Evolutionary conservation across 768 basidiomycete genomes (phyloP).

Genomic region (Auricularia sp.): DNA sequence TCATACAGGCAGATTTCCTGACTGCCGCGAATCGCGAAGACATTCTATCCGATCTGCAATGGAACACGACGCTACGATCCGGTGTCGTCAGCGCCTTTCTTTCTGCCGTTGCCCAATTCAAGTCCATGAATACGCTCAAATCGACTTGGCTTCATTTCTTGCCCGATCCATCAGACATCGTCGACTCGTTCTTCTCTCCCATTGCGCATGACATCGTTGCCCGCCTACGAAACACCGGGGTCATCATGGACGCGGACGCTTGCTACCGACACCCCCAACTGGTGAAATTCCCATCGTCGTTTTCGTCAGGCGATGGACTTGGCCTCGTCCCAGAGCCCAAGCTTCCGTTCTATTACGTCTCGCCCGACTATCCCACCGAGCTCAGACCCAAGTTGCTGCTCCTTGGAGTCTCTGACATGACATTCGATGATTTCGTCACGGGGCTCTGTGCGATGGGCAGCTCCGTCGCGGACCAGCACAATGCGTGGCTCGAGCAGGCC

Average conservation of each 20-base stretch:
- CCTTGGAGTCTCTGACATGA: background rate
- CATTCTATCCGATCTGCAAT: conserved; percentile 13
- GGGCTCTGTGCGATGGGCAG: background rate
- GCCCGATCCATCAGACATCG: conserved; percentile 8
- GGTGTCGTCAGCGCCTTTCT: conserved; percentile 14
- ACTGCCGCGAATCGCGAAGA: conserved; percentile 20
- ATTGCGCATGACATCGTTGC: conserved; percentile 1
- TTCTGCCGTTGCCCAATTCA: conserved; percentile 13
- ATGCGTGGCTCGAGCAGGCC: background rate
- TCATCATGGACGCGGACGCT: background rate
- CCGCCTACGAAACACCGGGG: background rate
- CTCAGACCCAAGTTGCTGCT: background rate
- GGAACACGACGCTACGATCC: conserved; percentile 15
- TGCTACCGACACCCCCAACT: background rate
- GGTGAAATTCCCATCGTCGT: background rate
- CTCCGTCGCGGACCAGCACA: background rate
- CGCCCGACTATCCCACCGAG: background rate
- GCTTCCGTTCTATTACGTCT: background rate
- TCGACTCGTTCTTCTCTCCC: conserved; percentile 11
- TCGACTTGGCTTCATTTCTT: conserved; percentile 18
- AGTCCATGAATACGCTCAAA: conserved; percentile 7
- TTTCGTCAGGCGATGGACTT: background rate
- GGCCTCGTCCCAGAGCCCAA: background rate
- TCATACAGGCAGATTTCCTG: conserved; percentile 22
- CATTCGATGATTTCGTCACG: background rate